Evolutionary conservation across 352 stramenopile genomes (phyloP).

Genomic region (Globisporangium camurandrum): DNA sequence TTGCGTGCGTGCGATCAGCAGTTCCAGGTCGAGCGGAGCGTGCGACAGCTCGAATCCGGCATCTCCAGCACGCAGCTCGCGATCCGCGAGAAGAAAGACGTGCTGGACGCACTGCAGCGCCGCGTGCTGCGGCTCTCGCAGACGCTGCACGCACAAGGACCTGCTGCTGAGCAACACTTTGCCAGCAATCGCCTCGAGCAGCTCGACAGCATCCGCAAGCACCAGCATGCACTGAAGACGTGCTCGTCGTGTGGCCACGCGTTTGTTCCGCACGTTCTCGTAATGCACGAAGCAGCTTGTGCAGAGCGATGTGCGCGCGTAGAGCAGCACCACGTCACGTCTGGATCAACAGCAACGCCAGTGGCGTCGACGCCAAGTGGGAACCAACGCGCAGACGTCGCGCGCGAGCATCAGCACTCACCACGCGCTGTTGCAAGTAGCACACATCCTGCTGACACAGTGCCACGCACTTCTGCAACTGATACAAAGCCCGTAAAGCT

Average conservation of each 20-base stretch:
- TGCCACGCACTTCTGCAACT: too few species aligned
- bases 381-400: slow-evolving; percentile 22
- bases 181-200: slow-evolving; percentile 30
- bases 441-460: too few species aligned
- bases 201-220: slow-evolving; percentile 29
- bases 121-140: slow-evolving; percentile 39
- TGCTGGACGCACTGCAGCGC: slow-evolving; percentile 36
- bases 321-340: neutral
- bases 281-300: slow-evolving; percentile 16
- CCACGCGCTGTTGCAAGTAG: neutral
- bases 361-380: neutral
- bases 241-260: slow-evolving; percentile 26
- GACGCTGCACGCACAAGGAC: slow-evolving; percentile 20
- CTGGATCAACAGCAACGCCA: slow-evolving; percentile 5
- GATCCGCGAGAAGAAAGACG: slow-evolving; percentile 38
- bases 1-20: slow-evolving; percentile 49
- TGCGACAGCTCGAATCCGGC: slow-evolving; percentile 38
- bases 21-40: slow-evolving; percentile 40
- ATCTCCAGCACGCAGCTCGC: slow-evolving; percentile 27
- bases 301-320: neutral
- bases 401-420: slow-evolving; percentile 2
- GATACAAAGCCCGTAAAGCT: neutral
- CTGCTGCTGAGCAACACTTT: slow-evolving; percentile 29
- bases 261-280: slow-evolving; percentile 25
- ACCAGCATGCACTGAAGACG: slow-evolving; percentile 15